phyloP scores from a whole-genome alignment of 768 basidiomycete species.

The Peribolospora baueri region DNA sequence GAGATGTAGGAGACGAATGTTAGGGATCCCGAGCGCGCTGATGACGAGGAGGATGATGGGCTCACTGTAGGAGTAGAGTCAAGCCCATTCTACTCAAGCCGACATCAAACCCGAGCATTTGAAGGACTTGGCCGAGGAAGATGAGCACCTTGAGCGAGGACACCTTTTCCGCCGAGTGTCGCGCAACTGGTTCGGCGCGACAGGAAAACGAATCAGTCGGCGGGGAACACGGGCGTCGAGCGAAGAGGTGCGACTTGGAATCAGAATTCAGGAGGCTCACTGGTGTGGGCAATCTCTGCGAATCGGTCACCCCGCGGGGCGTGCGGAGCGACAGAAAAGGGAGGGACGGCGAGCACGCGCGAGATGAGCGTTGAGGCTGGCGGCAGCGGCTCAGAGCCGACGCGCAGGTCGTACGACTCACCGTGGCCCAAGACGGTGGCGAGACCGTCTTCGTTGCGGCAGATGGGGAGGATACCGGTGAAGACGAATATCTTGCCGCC shows the following conservation, averaged over 20 bases:
- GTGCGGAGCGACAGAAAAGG: background rate
- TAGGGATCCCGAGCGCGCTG: background rate
- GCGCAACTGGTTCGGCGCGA: constrained; percentile 17
- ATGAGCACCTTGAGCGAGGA: constrained; percentile 21
- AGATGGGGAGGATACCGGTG: constrained; percentile 63
- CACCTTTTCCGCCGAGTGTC: constrained; percentile 23
- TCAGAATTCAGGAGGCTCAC: no score
- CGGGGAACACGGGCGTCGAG: no score
- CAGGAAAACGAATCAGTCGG: background rate
- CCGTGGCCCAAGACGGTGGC: constrained; percentile 70
- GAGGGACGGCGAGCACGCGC: constrained; percentile 29
- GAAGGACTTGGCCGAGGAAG: constrained; percentile 23
- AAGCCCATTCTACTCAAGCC: constrained; percentile 29
- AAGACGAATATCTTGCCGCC: constrained; percentile 58
- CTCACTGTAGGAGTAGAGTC: constrained; percentile 28
- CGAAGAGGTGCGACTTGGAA: no score
- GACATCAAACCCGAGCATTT: constrained; percentile 32
- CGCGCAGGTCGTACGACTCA: constrained; percentile 16
- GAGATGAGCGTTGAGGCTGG: constrained; percentile 24
- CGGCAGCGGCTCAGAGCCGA: background rate
- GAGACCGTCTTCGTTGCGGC: constrained; percentile 50
- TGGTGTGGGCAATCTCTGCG: constrained; percentile 9
- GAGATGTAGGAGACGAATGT: no score
- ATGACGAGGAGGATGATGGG: constrained; percentile 2
- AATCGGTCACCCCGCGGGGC: background rate